phyloP scores from a whole-genome alignment of 176 grass and related monocot genomes.

The Urochloa ruziziensis region DNA sequence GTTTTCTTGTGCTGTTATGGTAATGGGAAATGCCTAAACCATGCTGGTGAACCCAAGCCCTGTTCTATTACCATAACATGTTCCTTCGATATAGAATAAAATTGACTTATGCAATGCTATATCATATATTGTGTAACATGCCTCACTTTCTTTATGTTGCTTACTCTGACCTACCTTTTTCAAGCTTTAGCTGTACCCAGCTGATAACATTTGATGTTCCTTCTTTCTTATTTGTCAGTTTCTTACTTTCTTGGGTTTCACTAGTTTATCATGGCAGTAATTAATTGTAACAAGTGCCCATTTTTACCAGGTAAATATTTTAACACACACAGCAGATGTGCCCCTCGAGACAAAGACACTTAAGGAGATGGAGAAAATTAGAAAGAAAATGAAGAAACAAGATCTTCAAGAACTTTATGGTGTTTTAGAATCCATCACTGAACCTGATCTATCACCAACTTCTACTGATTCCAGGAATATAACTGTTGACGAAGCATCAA shows the following conservation, averaged over 20 bases:
- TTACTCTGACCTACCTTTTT: not conserved
- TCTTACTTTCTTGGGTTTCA: not conserved
- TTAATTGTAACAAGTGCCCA: not conserved
- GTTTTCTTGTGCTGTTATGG: not conserved
- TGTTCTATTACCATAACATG: too few relatives aligned
- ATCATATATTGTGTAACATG: not conserved
- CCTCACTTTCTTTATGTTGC: not conserved
- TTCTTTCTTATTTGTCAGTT: slow-evolving; percentile 7
- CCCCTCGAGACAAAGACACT: not conserved
- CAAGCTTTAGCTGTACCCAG: not conserved
- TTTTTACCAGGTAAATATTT: slow-evolving; percentile 44
- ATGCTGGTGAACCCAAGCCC: too few relatives aligned
- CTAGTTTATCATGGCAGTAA: not conserved
- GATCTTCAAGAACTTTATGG: slow-evolving; percentile 8
- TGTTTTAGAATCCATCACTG: not conserved
- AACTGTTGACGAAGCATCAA: not conserved
- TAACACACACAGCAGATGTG: slow-evolving; percentile 22
- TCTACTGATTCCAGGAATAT: not conserved
- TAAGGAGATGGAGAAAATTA: not conserved
- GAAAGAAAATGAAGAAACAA: not conserved
- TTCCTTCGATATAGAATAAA: not conserved
- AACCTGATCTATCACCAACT: not conserved
- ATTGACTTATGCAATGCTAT: not conserved
- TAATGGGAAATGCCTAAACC: too few relatives aligned
- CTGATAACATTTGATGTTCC: not conserved